These are phyloP conservation scores for Spathaspora boniae DNA, from an alignment of 805 yeast species.

Conservation along the genomic window DNA sequence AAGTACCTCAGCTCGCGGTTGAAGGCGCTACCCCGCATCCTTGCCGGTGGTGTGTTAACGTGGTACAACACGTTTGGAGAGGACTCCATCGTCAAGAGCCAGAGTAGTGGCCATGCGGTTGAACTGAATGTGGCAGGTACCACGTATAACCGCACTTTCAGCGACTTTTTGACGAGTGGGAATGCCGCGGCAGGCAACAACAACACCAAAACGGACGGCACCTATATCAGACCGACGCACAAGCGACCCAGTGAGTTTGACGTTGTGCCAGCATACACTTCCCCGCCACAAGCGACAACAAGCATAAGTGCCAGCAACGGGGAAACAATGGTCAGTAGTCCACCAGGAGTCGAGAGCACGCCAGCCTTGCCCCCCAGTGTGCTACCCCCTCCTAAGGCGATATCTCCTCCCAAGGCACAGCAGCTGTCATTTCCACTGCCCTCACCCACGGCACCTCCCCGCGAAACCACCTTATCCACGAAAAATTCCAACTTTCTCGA, in stretches of 20 bases:
- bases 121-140: too few species aligned
- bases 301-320: not conserved
- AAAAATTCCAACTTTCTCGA: constrained; percentile 16
- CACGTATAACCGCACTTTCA: too few species aligned
- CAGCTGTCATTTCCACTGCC: not conserved
- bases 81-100: constrained; percentile 14
- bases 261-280: not conserved
- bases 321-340: not conserved
- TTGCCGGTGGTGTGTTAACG: constrained; percentile 34
- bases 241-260: not conserved
- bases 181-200: too few species aligned
- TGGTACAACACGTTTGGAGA: constrained; percentile 35
- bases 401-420: too few species aligned
- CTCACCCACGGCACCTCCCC: constrained; percentile 3
- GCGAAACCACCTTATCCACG: constrained; percentile 9
- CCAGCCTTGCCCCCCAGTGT: too few species aligned
- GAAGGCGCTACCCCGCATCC: constrained; percentile 27
- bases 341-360: too few species aligned
- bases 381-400: not conserved
- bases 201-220: too few species aligned
- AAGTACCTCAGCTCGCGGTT: constrained; percentile 32
- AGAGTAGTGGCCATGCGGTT: too few species aligned
- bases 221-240: not conserved
- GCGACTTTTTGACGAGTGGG: too few species aligned
- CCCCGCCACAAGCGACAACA: not conserved